Conservation (phyloP, 805 yeast species). For the Starmerella khaoyaiensis region DNA sequence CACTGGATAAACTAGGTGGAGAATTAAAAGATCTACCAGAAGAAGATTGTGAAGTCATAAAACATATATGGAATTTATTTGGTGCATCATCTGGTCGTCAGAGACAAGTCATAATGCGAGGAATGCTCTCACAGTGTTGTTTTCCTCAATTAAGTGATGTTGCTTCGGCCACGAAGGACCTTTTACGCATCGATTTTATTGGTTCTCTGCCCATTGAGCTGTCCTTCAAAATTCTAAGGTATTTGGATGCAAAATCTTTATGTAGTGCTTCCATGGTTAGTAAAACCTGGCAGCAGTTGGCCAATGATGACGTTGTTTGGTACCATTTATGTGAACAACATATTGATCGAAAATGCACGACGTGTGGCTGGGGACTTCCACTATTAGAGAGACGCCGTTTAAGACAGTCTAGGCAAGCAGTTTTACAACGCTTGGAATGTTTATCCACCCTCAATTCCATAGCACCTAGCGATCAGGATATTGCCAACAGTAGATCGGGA, state of each 20-base stretch:
- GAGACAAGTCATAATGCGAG: slow-evolving; percentile 65
- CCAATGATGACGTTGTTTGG: slow-evolving; percentile 97
- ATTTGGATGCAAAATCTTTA: slow-evolving; percentile 82
- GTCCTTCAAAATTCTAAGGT: slow-evolving; percentile 71
- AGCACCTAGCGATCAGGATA: too few relatives aligned
- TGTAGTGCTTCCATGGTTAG: slow-evolving; percentile 92
- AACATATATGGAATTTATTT: slow-evolving; percentile 75
- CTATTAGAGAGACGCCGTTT: slow-evolving; percentile 63
- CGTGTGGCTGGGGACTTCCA: slow-evolving; percentile 98
- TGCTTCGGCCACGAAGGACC: slow-evolving; percentile 60
- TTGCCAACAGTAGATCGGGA: not conserved
- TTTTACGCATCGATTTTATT: slow-evolving; percentile 81
- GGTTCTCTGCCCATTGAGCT: slow-evolving; percentile 75
- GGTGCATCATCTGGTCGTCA: slow-evolving; percentile 59
- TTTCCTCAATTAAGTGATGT: slow-evolving; percentile 87
- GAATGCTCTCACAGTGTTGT: slow-evolving; percentile 79
- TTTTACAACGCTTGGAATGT: slow-evolving; percentile 23
- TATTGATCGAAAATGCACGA: slow-evolving; percentile 91
- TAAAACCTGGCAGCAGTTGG: slow-evolving; percentile 70
- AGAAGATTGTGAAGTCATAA: slow-evolving; percentile 63
- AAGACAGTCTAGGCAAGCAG: slow-evolving; percentile 25
- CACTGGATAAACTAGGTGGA: slow-evolving; percentile 51
- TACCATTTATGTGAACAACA: slow-evolving; percentile 97
- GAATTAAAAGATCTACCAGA: slow-evolving; percentile 36
- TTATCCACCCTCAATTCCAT: slow-evolving; percentile 1